phyloP scores from a whole-genome alignment of 2,329 filamentous ascomycete species.

The Sordariomycetes sp. region DNA sequence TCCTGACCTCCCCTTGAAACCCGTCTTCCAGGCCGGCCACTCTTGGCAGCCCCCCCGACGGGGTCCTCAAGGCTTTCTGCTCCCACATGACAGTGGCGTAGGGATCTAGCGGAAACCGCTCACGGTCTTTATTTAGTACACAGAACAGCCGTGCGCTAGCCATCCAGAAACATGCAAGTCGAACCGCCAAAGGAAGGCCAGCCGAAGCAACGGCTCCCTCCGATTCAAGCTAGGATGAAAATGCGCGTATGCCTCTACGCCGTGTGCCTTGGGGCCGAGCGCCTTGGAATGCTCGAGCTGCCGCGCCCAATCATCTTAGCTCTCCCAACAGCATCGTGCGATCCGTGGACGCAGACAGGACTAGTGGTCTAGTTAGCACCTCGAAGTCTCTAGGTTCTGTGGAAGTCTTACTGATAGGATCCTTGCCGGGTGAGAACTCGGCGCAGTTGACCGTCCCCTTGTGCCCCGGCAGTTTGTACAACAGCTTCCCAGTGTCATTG shows the following conservation, averaged over 20 bases:
- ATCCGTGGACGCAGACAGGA: constrained; percentile 85
- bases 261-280: not conserved
- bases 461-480: constrained; percentile 93
- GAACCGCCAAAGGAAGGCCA: too few relatives aligned
- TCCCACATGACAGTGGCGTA: too few relatives aligned
- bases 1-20: not conserved
- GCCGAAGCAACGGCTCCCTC: too few relatives aligned
- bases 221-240: too few relatives aligned
- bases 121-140: too few relatives aligned
- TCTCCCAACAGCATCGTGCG: constrained; percentile 76
- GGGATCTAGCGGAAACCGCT: too few relatives aligned
- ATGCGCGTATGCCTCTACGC: too few relatives aligned
- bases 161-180: too few relatives aligned
- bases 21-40: too few relatives aligned
- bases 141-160: too few relatives aligned
- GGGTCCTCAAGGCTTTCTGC: too few relatives aligned
- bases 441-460: constrained; percentile 93
- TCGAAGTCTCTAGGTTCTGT: not conserved
- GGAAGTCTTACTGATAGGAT: constrained; percentile 69
- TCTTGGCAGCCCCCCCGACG: not conserved
- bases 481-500: constrained; percentile 71
- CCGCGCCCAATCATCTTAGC: not conserved
- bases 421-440: constrained; percentile 73
- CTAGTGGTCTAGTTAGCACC: constrained; percentile 33
- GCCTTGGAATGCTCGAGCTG: not conserved